These are phyloP conservation scores for Citrullus mucosospermus DNA, from an alignment of 306 rosid genomes.

Conservation along the genomic window DNA sequence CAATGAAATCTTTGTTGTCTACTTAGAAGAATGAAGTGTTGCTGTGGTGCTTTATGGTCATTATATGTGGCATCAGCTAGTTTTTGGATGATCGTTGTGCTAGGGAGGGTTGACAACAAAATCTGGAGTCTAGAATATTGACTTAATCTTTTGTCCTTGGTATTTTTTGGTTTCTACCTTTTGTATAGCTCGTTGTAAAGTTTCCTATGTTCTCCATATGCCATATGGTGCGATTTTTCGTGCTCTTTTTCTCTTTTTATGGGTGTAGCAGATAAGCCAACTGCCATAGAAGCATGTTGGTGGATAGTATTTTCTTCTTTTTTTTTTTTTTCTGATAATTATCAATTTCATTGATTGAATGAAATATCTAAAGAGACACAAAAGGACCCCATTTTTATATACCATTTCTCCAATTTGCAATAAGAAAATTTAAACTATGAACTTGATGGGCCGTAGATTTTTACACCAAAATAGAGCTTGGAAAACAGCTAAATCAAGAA, in stretches of 20 bases:
- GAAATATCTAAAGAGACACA: too few relatives aligned
- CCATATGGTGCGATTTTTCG: background rate
- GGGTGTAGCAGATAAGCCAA: background rate
- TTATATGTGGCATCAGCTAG: background rate
- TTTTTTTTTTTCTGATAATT: too few relatives aligned
- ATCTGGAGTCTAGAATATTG: background rate
- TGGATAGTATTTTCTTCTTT: background rate
- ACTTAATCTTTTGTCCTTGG: background rate
- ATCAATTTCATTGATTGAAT: too few relatives aligned
- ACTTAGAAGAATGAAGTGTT: background rate
- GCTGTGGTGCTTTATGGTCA: too few relatives aligned
- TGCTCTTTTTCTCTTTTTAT: background rate
- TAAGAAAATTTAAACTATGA: too few relatives aligned
- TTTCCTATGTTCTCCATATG: background rate
- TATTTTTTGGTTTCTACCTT: background rate
- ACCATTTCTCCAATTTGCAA: too few relatives aligned
- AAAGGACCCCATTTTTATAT: too few relatives aligned
- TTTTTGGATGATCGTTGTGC: background rate
- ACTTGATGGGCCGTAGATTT: too few relatives aligned
- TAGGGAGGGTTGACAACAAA: background rate
- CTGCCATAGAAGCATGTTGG: background rate
- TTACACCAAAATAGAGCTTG: too few relatives aligned
- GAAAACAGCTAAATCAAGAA: too few relatives aligned
- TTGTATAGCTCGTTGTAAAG: background rate
- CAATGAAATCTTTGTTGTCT: background rate